Base-by-base conservation (phyloP, 1,139 yeast species). In the Candida sp. region DNA sequence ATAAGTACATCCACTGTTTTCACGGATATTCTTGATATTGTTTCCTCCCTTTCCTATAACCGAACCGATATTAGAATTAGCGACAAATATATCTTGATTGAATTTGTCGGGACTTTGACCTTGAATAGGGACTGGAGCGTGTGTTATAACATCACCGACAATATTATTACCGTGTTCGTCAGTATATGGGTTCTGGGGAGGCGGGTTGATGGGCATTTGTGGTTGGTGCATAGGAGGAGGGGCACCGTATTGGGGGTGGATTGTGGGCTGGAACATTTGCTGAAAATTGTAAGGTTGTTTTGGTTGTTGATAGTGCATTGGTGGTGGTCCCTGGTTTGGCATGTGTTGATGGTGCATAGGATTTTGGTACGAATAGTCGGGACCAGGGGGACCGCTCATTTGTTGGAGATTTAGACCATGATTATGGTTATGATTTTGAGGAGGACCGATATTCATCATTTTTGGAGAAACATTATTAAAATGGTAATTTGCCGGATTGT, bases 31-130 rank as follows among this genome's bases (percentile, higher is more conserved):
- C 56, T 84, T 87, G 46, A 89, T 85, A 55, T 84, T 87, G 56
- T 83, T 81, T 22, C 97, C 97, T 34, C 89, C 89, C 63, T 84
- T 87, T 5, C 97, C 97, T 51, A 89, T 89, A 21, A 89, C 85
- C 33, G 88, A 81, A 0, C 97, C 97, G 39, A 88, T 91, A 61
- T 75, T 84, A 38, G 79, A 77, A 56, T 86, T 85, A 33, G 95
- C 91, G 38, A 89, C 89, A 52, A 68, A 83, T 3, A 88, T 70
- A 49, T 86, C 91, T 61, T 87, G 90, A 46, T 77, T 76, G 49
- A 73, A 70, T 53, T 77, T 78, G 47, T 81, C 84, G 12, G 67
- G 63, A 23, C 49, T 52, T 22, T 60, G 53, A 6, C 72, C 73
- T 2, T 62, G 56, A 19, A 37, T 19, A 40, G 61, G 73, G 5